These are phyloP conservation scores for Delonix regia DNA, from an alignment of 306 rosid species.

Conservation along the genomic window DNA sequence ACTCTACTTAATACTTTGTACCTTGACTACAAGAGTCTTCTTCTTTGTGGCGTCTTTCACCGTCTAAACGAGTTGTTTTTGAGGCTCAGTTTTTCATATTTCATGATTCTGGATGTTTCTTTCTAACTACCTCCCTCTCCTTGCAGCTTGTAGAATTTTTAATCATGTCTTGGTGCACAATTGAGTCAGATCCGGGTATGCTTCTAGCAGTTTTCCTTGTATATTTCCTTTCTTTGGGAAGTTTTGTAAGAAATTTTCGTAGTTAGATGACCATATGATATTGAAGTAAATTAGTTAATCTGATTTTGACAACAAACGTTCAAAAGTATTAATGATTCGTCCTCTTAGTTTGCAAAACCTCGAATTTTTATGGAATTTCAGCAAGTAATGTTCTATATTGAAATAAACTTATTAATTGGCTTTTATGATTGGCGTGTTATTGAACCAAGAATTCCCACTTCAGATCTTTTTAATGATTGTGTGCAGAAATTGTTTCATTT, in stretches of 20 bases:
- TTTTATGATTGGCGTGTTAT: background rate
- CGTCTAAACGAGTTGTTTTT: background rate
- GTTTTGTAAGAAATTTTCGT: background rate
- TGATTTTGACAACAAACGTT: background rate
- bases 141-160: constrained; percentile 47
- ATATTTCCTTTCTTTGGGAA: background rate
- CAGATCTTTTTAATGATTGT: background rate
- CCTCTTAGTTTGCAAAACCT: background rate
- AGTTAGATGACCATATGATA: background rate
- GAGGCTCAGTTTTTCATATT: background rate
- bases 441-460: background rate
- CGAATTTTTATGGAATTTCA: background rate
- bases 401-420: background rate
- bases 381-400: background rate
- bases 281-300: background rate
- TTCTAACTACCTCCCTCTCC: background rate
- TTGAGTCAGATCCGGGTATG: constrained; percentile 98
- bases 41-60: background rate
- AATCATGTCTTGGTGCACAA: constrained; percentile 99
- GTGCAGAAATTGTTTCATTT: background rate
- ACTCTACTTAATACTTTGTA: background rate
- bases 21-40: background rate
- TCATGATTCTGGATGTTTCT: background rate
- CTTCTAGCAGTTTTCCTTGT: background rate
- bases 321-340: background rate